Conservation (phyloP, 2,329 filamentous ascomycete species). For the Teratosphaeria destructans region DNA sequence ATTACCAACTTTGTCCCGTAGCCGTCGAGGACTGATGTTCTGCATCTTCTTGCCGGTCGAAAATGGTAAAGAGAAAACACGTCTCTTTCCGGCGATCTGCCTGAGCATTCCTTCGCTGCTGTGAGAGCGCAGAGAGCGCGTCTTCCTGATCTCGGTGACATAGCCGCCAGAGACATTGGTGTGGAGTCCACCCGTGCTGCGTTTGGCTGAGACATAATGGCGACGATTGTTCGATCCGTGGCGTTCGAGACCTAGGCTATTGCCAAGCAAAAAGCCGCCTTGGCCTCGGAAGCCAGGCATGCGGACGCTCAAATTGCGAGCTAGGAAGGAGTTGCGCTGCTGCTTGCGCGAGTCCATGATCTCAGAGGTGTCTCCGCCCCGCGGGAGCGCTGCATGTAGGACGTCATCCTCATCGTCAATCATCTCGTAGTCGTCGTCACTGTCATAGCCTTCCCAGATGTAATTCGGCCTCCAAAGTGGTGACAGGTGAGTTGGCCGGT, state of each 20-base stretch:
- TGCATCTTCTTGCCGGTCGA: slow-evolving; percentile 35
- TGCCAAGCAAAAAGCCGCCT: slow-evolving; percentile 42
- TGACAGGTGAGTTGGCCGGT: slow-evolving; percentile 35
- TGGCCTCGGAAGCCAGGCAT: slow-evolving; percentile 30
- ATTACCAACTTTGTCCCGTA: slow-evolving; percentile 39
- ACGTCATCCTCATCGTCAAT: slow-evolving; percentile 15
- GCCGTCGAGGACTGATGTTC: slow-evolving; percentile 40
- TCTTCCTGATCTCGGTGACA: slow-evolving; percentile 8
- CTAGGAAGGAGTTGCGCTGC: slow-evolving; percentile 9
- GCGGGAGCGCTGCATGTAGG: slow-evolving; percentile 23
- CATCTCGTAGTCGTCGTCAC: slow-evolving; percentile 27
- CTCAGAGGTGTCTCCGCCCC: slow-evolving; percentile 37
- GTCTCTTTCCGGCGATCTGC: slow-evolving; percentile 5
- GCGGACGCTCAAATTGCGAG: slow-evolving; percentile 23
- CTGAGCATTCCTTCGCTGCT: slow-evolving; percentile 15
- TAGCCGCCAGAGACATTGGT: background rate
- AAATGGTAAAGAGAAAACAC: slow-evolving; percentile 14
- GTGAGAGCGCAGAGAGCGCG: slow-evolving; percentile 3
- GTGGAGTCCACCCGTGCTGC: slow-evolving; percentile 5
- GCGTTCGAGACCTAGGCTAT: slow-evolving; percentile 46
- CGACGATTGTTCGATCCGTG: slow-evolving; percentile 34
- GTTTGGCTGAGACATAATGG: slow-evolving; percentile 26
- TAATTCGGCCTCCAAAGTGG: slow-evolving; percentile 54
- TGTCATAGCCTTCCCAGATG: slow-evolving; percentile 50
- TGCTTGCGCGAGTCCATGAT: slow-evolving; percentile 14